Evolutionary conservation across 148 eudicot species (phyloP), one percentile per base, ranked within the genome.

Genomic region (Gaultheria prostrata): DNA sequence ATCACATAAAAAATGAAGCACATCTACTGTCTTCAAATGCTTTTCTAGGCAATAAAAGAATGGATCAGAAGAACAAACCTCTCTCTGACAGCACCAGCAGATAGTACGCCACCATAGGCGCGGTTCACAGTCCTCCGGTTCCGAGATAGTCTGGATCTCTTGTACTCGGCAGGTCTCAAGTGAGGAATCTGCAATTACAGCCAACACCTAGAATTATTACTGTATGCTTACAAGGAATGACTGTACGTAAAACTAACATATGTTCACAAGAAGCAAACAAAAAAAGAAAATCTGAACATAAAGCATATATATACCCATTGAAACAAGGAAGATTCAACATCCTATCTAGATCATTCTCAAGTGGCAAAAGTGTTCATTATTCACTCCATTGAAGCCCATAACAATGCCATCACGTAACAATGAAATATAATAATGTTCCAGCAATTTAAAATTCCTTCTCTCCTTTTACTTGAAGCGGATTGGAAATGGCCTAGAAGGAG

Each of bases 91-190:
- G 93, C 93, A 77, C 88, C 61, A 3, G 88, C 93, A 83, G 91
- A 89, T 54, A 89, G 63, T 24, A 91, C 93, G 24, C 93, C 93
- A 76, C 93, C 93, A 84, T 91, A 91, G 76, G 93, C 85, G 85
- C 93, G 91, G 87, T 91, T 91, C 76, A 91, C 91, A 7, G 90
- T 91, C 70, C 93, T 88, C 76, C 91, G 83, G 88, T 89, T 91
- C 88, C 93, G 83, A 35, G 93, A 77, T 20, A 91, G 82, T 75
- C 93, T 91, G 1, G 89, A 83, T 59, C 93, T 86, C 84, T 82
- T 91, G 86, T 88, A 88, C 80, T 88, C 90, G 21, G 90, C 78
- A 48, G 90, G 90, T 77, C 88, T 82, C 86, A 88, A 79, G 33
- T 88, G 90, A 79, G 90, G 90, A 86, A 88, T 88, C 90, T 88